A percentile compares a stretch with the other conserved stretches of the same genome.
phyloP scores from a whole-genome alignment of 2,329 filamentous ascomycete genomes.

The Ustulina deusta region DNA sequence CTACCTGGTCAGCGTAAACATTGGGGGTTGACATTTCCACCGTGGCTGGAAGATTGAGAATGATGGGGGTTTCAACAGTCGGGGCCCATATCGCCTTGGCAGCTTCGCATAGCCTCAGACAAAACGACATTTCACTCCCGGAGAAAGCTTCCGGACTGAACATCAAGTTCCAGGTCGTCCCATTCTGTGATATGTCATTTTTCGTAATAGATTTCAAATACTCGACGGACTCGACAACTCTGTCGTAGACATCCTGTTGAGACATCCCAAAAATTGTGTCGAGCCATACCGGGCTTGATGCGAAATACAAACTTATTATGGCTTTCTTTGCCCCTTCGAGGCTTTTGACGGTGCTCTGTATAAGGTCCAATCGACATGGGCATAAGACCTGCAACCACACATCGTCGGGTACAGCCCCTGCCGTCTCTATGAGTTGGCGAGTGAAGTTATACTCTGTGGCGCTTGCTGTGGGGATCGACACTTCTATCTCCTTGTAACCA shows the following conservation, averaged over 20 bases:
- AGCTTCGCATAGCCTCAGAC: slow-evolving; percentile 79
- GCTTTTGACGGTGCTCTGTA: slow-evolving; percentile 88
- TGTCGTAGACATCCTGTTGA: slow-evolving; percentile 75
- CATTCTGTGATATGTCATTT: slow-evolving; percentile 71
- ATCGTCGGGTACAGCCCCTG: slow-evolving; percentile 85
- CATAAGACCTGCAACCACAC: slow-evolving; percentile 93
- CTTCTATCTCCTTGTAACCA: slow-evolving; percentile 98
- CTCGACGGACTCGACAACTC: slow-evolving; percentile 64
- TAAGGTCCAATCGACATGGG: slow-evolving; percentile 91
- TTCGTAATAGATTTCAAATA: slow-evolving; percentile 92
- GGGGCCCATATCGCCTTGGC: slow-evolving; percentile 96
- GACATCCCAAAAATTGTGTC: slow-evolving; percentile 71
- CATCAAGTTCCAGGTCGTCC: slow-evolving; percentile 81
- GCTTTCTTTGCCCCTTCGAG: slow-evolving; percentile 92
- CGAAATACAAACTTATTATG: slow-evolving; percentile 94
- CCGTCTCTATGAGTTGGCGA: slow-evolving; percentile 84
- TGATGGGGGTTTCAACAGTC: slow-evolving; percentile 75
- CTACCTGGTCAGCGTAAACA: slow-evolving; percentile 94
- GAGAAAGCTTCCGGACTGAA: slow-evolving; percentile 92
- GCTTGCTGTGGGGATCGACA: slow-evolving; percentile 87
- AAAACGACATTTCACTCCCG: slow-evolving; percentile 79
- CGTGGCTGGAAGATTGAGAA: slow-evolving; percentile 96
- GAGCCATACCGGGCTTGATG: slow-evolving; percentile 70
- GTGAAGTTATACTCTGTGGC: slow-evolving; percentile 95
- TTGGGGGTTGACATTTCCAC: slow-evolving; percentile 96